phyloP scores from a whole-genome alignment of 2,329 filamentous ascomycete species.

The Neophaeococcomyces aloes region DNA sequence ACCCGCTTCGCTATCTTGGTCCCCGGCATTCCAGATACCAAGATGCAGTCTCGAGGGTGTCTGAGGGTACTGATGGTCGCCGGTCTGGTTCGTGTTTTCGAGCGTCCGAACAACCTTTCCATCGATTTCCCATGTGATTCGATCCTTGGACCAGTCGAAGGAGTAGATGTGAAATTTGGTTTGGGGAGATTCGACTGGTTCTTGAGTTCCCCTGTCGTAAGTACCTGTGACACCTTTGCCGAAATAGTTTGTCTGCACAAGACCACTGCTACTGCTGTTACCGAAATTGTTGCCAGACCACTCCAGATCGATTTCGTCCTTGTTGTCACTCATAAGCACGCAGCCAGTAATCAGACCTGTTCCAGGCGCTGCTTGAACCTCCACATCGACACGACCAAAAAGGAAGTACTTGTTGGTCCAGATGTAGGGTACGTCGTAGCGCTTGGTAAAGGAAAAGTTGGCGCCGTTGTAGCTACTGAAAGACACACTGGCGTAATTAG shows the following conservation, averaged over 20 bases:
- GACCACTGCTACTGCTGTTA: constrained; percentile 45
- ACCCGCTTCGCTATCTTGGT: constrained; percentile 62
- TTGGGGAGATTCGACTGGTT: constrained; percentile 61
- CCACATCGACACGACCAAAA: constrained; percentile 42
- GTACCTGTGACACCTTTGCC: constrained; percentile 73
- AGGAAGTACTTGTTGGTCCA: constrained; percentile 41
- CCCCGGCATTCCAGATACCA: constrained; percentile 90
- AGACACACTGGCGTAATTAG: constrained; percentile 52
- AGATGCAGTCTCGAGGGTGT: constrained; percentile 84
- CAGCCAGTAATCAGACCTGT: constrained; percentile 87
- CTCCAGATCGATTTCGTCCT: constrained; percentile 98
- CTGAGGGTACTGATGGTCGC: constrained; percentile 74
- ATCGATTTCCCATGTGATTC: constrained; percentile 77
- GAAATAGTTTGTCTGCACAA: constrained; percentile 92
- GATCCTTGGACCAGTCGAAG: constrained; percentile 81
- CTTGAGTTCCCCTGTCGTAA: constrained; percentile 77
- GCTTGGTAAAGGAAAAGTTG: constrained; percentile 40
- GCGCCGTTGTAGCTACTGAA: constrained; percentile 53
- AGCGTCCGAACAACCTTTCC: constrained; percentile 64
- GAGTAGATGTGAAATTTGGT: constrained; percentile 77
- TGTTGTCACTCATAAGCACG: constrained; percentile 87
- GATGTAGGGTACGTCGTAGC: constrained; percentile 40
- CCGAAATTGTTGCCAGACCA: constrained; percentile 73
- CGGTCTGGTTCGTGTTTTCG: constrained; percentile 50
- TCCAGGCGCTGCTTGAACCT: constrained; percentile 45